These are phyloP conservation scores for Tricholomella constricta DNA, from an alignment of 768 basidiomycete species.

Conservation along the genomic window DNA sequence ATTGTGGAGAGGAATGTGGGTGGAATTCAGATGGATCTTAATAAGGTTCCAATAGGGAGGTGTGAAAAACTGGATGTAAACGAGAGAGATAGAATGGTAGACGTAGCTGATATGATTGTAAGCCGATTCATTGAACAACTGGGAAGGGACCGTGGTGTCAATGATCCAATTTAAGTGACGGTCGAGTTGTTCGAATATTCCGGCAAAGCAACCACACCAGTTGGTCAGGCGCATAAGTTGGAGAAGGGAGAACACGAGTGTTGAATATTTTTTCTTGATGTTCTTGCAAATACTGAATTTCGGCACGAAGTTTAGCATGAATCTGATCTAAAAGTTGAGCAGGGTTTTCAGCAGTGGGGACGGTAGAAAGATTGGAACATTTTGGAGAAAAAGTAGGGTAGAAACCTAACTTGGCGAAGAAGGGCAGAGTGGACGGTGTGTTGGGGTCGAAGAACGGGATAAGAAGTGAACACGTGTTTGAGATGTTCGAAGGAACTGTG, in stretches of 20 bases:
- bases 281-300: slow-evolving; percentile 32
- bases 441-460: neutral
- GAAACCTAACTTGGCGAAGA: slow-evolving; percentile 23
- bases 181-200: slow-evolving; percentile 2
- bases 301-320: slow-evolving; percentile 33
- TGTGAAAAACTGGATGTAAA: slow-evolving; percentile 8
- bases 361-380: slow-evolving; percentile 26
- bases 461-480: neutral
- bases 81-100: neutral
- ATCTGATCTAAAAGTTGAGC: slow-evolving; percentile 27
- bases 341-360: slow-evolving; percentile 34
- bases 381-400: slow-evolving; percentile 33
- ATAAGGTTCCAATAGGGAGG: slow-evolving; percentile 9
- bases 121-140: neutral
- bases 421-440: slow-evolving; percentile 17
- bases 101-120: neutral
- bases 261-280: slow-evolving; percentile 30
- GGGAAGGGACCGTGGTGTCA: slow-evolving; percentile 1
- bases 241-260: neutral
- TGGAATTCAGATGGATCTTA: neutral
- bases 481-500: slow-evolving; percentile 22
- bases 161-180: slow-evolving; percentile 4
- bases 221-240: neutral
- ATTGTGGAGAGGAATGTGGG: neutral
- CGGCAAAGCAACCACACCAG: slow-evolving; percentile 1